These are phyloP conservation scores for Amanita subjunquillea DNA, from an alignment of 768 basidiomycete species.

Conservation along the genomic window DNA sequence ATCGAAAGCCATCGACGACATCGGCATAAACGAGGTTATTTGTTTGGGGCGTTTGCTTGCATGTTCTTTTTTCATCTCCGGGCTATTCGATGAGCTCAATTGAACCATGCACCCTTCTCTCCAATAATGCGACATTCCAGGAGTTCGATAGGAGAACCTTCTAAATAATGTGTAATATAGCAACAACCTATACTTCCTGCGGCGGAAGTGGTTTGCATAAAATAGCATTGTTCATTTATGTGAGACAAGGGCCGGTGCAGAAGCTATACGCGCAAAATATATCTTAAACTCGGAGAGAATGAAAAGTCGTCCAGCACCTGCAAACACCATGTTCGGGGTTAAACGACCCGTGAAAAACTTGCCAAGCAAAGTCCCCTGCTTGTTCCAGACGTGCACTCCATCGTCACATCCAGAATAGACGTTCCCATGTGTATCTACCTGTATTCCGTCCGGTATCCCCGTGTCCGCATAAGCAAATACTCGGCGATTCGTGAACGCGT, in stretches of 20 bases:
- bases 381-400: conserved; percentile 53
- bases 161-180: no score
- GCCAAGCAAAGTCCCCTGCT: conserved; percentile 45
- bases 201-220: no score
- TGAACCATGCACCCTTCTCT: no score
- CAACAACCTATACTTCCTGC: no score
- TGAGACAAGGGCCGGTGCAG: conserved; percentile 15
- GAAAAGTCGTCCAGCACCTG: conserved; percentile 29
- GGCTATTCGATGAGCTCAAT: no score
- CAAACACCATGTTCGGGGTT: conserved; percentile 38
- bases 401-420: conserved; percentile 64
- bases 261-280: conserved; percentile 35
- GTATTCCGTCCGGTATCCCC: conserved; percentile 59
- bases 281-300: conserved; percentile 39
- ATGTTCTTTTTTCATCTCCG: no score
- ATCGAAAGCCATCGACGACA: no score
- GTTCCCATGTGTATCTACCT: conserved; percentile 54
- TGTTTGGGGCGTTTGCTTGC: no score
- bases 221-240: no score
- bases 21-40: no score
- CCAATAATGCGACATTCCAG: no score
- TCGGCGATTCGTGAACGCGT: conserved; percentile 47
- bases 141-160: no score
- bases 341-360: conserved; percentile 47
- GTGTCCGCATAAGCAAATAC: conserved; percentile 60